These are phyloP conservation scores for Aechmea fasciata DNA, from an alignment of 176 grass and related monocot genomes.

Conservation along the genomic window DNA sequence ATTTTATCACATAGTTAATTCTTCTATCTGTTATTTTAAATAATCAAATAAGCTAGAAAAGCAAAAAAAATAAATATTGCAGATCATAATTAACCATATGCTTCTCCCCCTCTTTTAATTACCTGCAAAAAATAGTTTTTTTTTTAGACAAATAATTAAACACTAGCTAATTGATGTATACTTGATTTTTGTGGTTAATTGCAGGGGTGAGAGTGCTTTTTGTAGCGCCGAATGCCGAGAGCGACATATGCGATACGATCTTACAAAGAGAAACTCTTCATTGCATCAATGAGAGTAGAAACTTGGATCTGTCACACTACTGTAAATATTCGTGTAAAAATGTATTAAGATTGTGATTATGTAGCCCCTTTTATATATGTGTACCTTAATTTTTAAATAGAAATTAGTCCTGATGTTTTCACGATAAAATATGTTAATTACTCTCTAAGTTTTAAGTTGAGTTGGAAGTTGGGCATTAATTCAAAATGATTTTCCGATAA, in stretches of 20 bases:
- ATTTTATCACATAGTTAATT: too few species aligned
- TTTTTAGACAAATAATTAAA: not conserved
- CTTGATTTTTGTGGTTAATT: not conserved
- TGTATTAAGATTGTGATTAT: not conserved
- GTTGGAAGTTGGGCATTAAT: too few species aligned
- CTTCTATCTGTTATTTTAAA: too few species aligned
- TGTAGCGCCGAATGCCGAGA: conserved; percentile 35
- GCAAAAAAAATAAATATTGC: conserved; percentile 7
- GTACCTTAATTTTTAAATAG: too few species aligned
- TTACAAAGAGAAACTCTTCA: conserved; percentile 6
- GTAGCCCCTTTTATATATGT: too few species aligned
- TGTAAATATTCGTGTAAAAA: not conserved
- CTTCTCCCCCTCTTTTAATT: not conserved
- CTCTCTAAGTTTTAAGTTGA: too few species aligned
- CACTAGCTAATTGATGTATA: not conserved
- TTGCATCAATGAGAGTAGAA: not conserved
- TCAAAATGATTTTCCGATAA: too few species aligned
- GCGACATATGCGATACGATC: conserved; percentile 15
- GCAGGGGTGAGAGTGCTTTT: conserved; percentile 31
- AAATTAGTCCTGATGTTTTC: too few species aligned
- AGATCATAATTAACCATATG: not conserved
- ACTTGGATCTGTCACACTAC: too few species aligned
- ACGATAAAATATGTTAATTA: too few species aligned
- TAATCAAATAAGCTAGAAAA: not conserved
- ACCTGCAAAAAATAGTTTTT: not conserved